Evolutionary conservation across 352 stramenopile species (phyloP).

Genomic region (Elongisporangium anandrum): DNA sequence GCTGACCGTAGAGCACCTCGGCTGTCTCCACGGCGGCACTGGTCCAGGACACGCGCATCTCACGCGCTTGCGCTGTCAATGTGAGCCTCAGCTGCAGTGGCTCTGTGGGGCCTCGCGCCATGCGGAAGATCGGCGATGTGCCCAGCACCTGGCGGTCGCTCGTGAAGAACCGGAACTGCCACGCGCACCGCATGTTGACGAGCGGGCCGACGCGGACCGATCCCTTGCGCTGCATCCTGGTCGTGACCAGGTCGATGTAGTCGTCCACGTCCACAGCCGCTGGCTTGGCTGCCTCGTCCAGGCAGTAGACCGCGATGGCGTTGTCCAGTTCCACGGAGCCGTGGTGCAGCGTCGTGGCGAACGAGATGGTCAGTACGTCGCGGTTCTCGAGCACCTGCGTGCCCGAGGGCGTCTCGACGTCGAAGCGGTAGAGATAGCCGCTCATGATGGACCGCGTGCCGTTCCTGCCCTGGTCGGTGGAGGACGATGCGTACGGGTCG

Average conservation of each 20-base stretch:
- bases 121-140: constrained; percentile 26
- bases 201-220: constrained; percentile 29
- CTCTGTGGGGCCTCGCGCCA: constrained; percentile 25
- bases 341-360: constrained; percentile 21
- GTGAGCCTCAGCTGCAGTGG: constrained; percentile 39
- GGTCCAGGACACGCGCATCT: constrained; percentile 57
- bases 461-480: neutral
- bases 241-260: constrained; percentile 20
- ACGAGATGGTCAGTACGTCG: constrained; percentile 26
- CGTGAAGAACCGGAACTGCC: constrained; percentile 35
- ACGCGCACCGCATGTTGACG: constrained; percentile 46
- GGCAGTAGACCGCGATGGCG: constrained; percentile 23
- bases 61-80: constrained; percentile 19
- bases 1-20: constrained; percentile 30
- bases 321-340: constrained; percentile 16
- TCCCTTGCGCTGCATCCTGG: constrained; percentile 14
- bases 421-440: neutral
- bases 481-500: neutral
- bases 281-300: constrained; percentile 16
- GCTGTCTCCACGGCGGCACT: constrained; percentile 32
- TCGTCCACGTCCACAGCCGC: constrained; percentile 7
- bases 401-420: neutral
- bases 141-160: constrained; percentile 18
- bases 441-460: neutral
- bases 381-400: constrained; percentile 17